These are phyloP conservation scores for Tieghemiomyces parasiticus DNA, from an alignment of 192 early-diverging fungal genomes.

Conservation along the genomic window DNA sequence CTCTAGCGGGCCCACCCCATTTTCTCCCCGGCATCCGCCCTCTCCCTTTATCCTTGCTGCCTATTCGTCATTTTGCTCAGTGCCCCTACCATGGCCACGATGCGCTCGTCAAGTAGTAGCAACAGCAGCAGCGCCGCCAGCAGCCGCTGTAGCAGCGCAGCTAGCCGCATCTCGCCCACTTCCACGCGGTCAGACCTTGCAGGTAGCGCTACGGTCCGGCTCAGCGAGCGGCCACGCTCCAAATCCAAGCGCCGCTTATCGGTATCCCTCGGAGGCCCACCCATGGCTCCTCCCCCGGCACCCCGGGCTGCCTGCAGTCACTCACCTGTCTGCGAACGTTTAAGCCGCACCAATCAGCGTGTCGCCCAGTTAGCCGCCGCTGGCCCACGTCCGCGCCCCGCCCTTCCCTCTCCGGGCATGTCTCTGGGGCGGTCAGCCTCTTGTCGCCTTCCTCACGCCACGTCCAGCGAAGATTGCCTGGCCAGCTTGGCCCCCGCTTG, in stretches of 20 bases:
- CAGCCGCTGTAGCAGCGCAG: no score
- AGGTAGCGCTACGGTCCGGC: no score
- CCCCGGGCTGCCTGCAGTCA: neutral
- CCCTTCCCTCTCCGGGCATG: neutral
- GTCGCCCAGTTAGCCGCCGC: constrained; percentile 7
- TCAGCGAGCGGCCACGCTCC: no score
- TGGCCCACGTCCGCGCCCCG: neutral
- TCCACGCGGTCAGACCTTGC: no score
- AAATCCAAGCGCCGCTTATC: constrained; percentile 1
- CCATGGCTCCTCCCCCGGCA: neutral
- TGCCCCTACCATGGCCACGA: no score
- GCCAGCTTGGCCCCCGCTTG: neutral
- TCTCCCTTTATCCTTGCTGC: no score
- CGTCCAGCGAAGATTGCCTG: neutral
- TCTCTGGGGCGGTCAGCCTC: neutral
- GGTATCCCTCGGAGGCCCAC: neutral
- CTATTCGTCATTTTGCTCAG: no score
- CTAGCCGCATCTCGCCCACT: no score
- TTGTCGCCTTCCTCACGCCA: neutral
- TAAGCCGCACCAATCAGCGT: constrained; percentile 2
- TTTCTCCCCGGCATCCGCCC: no score
- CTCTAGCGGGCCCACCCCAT: no score
- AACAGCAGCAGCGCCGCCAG: no score
- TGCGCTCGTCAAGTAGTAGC: no score
- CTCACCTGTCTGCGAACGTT: neutral